phyloP scores from a whole-genome alignment of 495 filamentous ascomycete species.

The Trichoderma asperelloides region DNA sequence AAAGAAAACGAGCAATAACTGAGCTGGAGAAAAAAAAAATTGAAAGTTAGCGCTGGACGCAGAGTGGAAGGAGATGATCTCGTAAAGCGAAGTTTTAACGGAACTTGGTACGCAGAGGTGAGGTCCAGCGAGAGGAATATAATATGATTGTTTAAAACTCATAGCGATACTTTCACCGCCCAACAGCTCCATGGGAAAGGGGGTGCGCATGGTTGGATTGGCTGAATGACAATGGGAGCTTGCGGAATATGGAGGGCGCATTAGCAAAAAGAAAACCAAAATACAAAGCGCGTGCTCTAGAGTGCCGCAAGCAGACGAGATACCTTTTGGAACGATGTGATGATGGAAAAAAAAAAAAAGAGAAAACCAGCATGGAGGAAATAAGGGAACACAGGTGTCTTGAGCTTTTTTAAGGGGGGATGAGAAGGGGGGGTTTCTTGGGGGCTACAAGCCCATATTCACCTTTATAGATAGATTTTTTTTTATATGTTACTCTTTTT shows the following conservation, averaged over 20 bases:
- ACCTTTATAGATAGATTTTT: constrained; percentile 7
- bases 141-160: background rate
- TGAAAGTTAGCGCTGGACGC: constrained; percentile 3
- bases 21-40: background rate
- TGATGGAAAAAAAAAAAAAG: background rate
- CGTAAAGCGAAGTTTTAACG: background rate
- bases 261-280: background rate
- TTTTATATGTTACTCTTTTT: background rate
- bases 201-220: background rate
- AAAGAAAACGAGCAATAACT: background rate
- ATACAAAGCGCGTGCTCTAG: background rate
- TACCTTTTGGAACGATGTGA: background rate
- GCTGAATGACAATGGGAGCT: background rate
- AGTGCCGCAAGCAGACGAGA: background rate
- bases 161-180: background rate
- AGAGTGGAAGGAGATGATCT: background rate
- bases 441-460: background rate
- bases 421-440: background rate
- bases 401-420: background rate
- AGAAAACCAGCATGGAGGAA: constrained; percentile 5
- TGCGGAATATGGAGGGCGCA: background rate
- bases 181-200: background rate
- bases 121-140: background rate
- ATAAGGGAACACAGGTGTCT: background rate
- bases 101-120: background rate